Evolutionary conservation across 495 filamentous ascomycete species (phyloP), one percentile per base, ranked within the genome.

Genomic region (Aspergillus indologenus): DNA sequence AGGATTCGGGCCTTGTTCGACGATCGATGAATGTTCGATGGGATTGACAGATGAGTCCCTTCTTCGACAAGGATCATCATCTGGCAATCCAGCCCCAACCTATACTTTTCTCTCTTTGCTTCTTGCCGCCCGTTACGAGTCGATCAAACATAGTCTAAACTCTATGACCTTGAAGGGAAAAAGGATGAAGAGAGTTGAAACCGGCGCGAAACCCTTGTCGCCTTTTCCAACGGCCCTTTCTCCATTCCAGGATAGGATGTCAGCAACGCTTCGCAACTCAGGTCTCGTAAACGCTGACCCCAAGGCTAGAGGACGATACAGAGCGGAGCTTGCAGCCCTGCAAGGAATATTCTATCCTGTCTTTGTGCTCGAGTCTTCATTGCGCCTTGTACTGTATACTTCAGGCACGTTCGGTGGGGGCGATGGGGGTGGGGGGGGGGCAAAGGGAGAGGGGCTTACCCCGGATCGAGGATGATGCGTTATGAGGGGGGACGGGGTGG

Each of bases 121-220:
- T 17, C 17, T 11, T 24, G 15, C 22, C 6, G 18, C 46, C 18
- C 19, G 14, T 23, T 49, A 14, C 46, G 4, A 23, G 20, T 49
- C 46, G 46, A 23, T 49, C 20, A 50, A 50, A 50, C 47, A 50
- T 50, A 50, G 47, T 19, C 21, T 50, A 26, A 50, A 50, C 47
- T 26, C 48, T 51, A 7, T 40, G 34, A 4, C 26, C n/a, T n/a
- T n/a, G n/a, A n/a, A 29, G 26, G 3, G 3, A 3, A 4, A 9
- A 29, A 4, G 4, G 26, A 29, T 29, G 26, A 29, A 29, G 26
- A 29, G 9, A 29, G 26, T 4, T 9, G 26, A 3, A 29, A 29
- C 26, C 26, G 9, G 3, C 26, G n/a, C n/a, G n/a, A n/a, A n/a
- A n/a, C 26, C 26, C 26, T 9, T 29, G 26, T 40, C 34, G 34